A percentile compares a stretch with the other conserved stretches of the same genome.
Evolutionary conservation across 2,329 filamentous ascomycete genomes (phyloP).

Genomic region (Aspergillus vadensis): DNA sequence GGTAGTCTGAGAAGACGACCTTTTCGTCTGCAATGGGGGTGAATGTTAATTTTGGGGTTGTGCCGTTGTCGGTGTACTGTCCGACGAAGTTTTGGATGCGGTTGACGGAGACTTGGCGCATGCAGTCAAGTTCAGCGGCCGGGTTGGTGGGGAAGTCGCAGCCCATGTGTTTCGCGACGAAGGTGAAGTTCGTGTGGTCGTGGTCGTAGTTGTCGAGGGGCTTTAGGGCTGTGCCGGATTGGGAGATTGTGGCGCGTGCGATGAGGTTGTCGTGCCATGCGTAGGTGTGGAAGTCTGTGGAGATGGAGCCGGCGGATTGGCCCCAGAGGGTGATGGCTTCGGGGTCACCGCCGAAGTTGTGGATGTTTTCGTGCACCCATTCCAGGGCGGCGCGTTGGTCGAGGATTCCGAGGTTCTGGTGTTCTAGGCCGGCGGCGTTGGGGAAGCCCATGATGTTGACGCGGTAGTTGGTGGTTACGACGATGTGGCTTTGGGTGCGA

Average conservation of each 20-base stretch:
- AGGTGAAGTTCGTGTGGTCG: constrained; percentile 1
- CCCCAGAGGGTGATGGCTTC: constrained; percentile 1
- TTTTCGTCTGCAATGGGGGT: constrained; percentile 1
- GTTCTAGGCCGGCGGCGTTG: neutral
- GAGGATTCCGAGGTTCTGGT: constrained; percentile 4
- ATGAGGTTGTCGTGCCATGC: neutral
- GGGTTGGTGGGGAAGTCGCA: neutral
- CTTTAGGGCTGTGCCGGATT: neutral
- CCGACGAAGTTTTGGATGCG: neutral
- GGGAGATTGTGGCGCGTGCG: neutral
- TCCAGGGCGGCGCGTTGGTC: constrained; percentile 3
- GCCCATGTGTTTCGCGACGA: neutral
- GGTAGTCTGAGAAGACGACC: neutral
- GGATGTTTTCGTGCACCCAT: neutral
- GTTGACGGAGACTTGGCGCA: neutral
- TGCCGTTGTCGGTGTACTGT: neutral
- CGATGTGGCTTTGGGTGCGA: constrained; percentile 3
- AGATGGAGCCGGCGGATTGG: neutral
- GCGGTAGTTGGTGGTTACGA: constrained; percentile 4
- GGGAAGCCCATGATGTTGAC: constrained; percentile 6
- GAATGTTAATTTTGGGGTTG: neutral
- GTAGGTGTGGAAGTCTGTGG: constrained; percentile 6
- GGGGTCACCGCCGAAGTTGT: neutral
- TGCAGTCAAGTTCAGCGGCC: neutral
- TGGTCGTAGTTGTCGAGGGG: neutral